Base-by-base conservation (phyloP, 2,329 filamentous ascomycete species). In the Chalaropsis thielavioides region DNA sequence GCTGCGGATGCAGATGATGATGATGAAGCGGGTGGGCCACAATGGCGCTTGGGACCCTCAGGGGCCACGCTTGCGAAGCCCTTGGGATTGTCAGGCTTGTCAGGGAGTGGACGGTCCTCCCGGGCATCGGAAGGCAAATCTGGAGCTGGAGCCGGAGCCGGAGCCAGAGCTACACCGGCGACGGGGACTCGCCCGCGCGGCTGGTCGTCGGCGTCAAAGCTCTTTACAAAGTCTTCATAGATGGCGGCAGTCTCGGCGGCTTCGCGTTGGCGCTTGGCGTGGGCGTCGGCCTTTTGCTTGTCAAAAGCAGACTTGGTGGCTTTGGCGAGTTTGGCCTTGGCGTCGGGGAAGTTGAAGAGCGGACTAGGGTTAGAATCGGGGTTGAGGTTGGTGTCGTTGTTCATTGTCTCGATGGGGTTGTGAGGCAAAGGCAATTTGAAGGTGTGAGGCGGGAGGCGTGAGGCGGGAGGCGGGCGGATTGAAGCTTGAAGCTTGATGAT, bases 241-340 rank as follows among this genome's bases (percentile, higher is more conserved):
- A 91, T 90, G 27, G 90, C 90, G 24, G 88, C 89, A 6, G 89
- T 95, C 76, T 96, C 92, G 69, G 87, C 90, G 71, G 87, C 88
- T 74, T 95, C 92, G 69, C 90, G 83, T 70, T 83, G 81, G 67
- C 89, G 86, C 76, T 96, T 96, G 27, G 90, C 90, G 78, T 95
- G 90, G 65, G 89, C 89, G 73, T 95, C 90, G 67, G 89, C 89
- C 74, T 89, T 90, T 74, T 95, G 89, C 70, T 87, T 86, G 76
- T 96, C 92, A 73, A 95, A 96, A 31, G 88, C 81, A 22, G 90
- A 95, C 72, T 94, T 89, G 75, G 92, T 81, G 0, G 89, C 85
- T 61, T 89, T 89, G 65, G 87, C 83, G 62, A 94, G 84, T 75
- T 95, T 95, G 62, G 85, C 82, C 65, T 87, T 83, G 67, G 89